Evolutionary conservation across 805 yeast species (phyloP), one percentile per base, ranked within the genome.

Genomic region (Starmerella davenportii): DNA sequence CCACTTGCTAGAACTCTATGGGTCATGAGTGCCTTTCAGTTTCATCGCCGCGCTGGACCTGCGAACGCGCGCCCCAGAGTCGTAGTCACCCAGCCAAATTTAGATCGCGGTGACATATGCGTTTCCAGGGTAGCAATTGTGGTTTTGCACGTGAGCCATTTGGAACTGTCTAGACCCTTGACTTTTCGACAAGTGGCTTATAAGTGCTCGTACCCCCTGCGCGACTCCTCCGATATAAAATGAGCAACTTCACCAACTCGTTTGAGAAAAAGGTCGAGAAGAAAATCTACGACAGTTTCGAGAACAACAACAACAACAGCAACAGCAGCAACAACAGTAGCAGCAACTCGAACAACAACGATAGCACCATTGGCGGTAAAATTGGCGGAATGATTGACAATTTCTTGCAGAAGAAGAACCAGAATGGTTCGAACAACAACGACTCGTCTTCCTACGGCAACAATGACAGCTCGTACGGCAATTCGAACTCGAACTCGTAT

Each of bases 341-440:
- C 29, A 34, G 37, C 8, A 34, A 25, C 40, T 27, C 25, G 23
- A 39, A 38, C 38, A 39, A 34, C 32, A 17, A 34, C 19, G n/a
- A 37, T 30, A 15, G 25, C 13, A 8, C 32, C 17, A 7, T 20
- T 9, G 42, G 40, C 23, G 2, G 11, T 16, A 37, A 34, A 20
- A 14, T 43, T 18, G 46, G 39, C 23, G 35, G 35, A 18, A 40
- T 40, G 43, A 37, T 43, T 15, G 43, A 43, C 30, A 35, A 27
- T 18, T 43, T 23, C 35, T 27, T 43, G 19, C 30, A 43, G 33
- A 40, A 43, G 30, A 30, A 41, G 29, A 20, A 27, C 30, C 20
- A 38, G 29, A 41, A 41, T n/a, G 37, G 37, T 32, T 43, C 30
- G 29, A 41, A 42, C 24, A 21, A 21, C 35, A 29, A 29, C 29